Evolutionary conservation across 2,329 filamentous ascomycete species (phyloP).

Genomic region (Lasiodiplodia citricola): DNA sequence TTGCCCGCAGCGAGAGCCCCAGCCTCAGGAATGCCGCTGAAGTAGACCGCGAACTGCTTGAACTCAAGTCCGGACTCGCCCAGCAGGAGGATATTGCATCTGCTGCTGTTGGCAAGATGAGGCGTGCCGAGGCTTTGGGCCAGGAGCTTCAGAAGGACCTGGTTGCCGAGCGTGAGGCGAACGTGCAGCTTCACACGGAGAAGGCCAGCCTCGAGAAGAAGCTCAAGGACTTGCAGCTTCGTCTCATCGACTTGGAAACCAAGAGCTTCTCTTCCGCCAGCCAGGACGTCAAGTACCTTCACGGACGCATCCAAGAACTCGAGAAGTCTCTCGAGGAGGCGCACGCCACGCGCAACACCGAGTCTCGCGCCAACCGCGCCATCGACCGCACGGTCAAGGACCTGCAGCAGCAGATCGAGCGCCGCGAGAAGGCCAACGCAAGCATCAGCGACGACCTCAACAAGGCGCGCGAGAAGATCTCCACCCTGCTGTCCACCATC

Average conservation of each 20-base stretch:
- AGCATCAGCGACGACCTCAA: constrained; percentile 83
- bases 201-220: constrained; percentile 89
- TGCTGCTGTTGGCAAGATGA: constrained; percentile 96
- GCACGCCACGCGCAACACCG: constrained; percentile 77
- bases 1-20: constrained; percentile 83
- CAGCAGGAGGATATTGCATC: constrained; percentile 92
- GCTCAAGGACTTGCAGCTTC: constrained; percentile 87
- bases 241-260: constrained; percentile 90
- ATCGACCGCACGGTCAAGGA: constrained; percentile 94
- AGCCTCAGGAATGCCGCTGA: constrained; percentile 87
- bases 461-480: constrained; percentile 87
- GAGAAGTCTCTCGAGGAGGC: constrained; percentile 86
- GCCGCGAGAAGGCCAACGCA: constrained; percentile 84
- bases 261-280: constrained; percentile 95
- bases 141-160: constrained; percentile 95
- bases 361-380: constrained; percentile 86
- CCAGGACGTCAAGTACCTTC: constrained; percentile 92
- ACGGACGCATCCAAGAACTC: constrained; percentile 95
- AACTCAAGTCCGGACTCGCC: constrained; percentile 85
- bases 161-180: constrained; percentile 80
- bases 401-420: constrained; percentile 87
- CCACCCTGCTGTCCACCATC: constrained; percentile 86
- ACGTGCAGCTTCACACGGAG: constrained; percentile 82
- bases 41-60: constrained; percentile 86
- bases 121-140: constrained; percentile 83